phyloP scores from a whole-genome alignment of 164 flowering plant species.

The Umbellularia californica region DNA sequence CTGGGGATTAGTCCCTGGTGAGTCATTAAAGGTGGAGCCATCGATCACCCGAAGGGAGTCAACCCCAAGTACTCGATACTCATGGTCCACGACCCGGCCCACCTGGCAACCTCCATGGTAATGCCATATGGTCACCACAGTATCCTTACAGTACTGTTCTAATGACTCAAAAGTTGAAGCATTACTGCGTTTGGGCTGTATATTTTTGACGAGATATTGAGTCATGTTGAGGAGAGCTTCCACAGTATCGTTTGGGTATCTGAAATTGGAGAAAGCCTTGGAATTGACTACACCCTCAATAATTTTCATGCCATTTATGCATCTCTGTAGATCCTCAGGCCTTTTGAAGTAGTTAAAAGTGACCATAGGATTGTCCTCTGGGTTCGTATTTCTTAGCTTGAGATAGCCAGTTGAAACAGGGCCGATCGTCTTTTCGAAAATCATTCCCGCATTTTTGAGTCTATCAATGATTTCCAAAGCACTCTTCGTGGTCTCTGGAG shows the following conservation, averaged over 20 bases:
- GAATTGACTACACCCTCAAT: conserved; percentile 43
- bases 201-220: conserved; percentile 39
- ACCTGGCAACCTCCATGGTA: conserved; percentile 90
- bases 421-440: conserved; percentile 48
- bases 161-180: conserved; percentile 23
- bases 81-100: conserved; percentile 32
- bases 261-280: conserved; percentile 38
- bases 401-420: conserved; percentile 34
- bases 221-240: conserved; percentile 30
- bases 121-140: conserved; percentile 91
- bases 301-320: conserved; percentile 49
- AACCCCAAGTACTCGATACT: conserved; percentile 9
- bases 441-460: conserved; percentile 23
- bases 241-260: conserved; percentile 21
- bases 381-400: conserved; percentile 34
- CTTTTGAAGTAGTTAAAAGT: conserved; percentile 21
- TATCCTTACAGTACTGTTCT: conserved; percentile 72
- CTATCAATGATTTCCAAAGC: not conserved
- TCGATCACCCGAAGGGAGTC: conserved; percentile 57
- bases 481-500: conserved; percentile 22
- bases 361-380: conserved; percentile 48
- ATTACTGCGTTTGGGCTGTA: conserved; percentile 35
- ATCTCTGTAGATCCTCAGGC: conserved; percentile 18
- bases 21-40: conserved; percentile 54
- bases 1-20: conserved; percentile 94